Base-by-base conservation (phyloP, 805 yeast species). In the Saturnispora besseyi region DNA sequence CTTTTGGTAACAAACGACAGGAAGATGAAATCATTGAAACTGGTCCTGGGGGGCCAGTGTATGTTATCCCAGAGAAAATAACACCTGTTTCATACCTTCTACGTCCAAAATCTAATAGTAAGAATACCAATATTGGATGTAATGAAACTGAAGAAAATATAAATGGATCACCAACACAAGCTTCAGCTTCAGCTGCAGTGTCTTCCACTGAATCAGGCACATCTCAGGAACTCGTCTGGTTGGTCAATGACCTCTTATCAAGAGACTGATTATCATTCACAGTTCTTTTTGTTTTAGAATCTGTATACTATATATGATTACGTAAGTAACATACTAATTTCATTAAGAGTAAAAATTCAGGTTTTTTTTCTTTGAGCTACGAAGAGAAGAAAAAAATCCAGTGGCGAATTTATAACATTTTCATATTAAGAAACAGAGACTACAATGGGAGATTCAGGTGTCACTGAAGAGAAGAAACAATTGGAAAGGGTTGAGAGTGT, bases 181-280 rank as follows among this genome's bases (percentile, higher is more conserved):
- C 22, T 8, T 13, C 26, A 18, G 21, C 5, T 9, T 43, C 24
- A 10, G 44, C n/a, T 5, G 29, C 49, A 18, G 46, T 29, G 26
- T 48, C 53, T 24, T 62, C 60, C 49, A 60, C 60, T 4, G 52
- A 55, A n/a, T 50, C 62, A 3, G 67, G 67, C 7, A 72, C 81
- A 0, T 75, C 78, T 33, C 84, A 82, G 49, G 95, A 85, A 60
- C 67, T 85, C 54, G 78, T 80, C 56, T 79, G 87, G 86, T 67
- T 84, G 48, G 72, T 85, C 34, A 82, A 79, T 64, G 90, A 83
- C 57, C 73, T 84, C 47, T 64, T 81, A 26, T 55, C 58, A 22
- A 59, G 56, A 46, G 59, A 55, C 15, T 29, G 30, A 28, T 37
- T 5, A 13, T 26, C 9, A 26, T 8, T 26, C 29, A 26, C 9